These are phyloP conservation scores for Quercus wislizeni DNA, from an alignment of 306 rosid species.

Conservation along the genomic window DNA sequence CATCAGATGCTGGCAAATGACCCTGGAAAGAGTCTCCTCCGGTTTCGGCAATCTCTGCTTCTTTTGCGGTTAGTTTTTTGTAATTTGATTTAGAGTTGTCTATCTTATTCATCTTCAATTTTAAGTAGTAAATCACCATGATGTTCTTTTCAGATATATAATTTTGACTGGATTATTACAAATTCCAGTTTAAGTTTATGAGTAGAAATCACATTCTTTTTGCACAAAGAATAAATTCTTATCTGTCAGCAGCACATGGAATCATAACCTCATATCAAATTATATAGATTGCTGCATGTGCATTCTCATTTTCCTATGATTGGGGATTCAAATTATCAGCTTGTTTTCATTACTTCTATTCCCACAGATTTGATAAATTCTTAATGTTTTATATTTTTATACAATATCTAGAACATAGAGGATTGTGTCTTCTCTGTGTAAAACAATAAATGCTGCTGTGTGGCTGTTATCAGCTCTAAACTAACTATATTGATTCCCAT, in stretches of 20 bases:
- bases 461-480: conserved; percentile 1
- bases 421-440: not conserved
- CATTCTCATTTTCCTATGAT: not conserved
- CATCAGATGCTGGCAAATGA: conserved; percentile 76
- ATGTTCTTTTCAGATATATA: not conserved
- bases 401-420: not conserved
- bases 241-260: not conserved
- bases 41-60: conserved; percentile 76
- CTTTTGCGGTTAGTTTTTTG: conserved; percentile 55
- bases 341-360: not conserved
- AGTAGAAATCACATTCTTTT: not conserved
- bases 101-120: conserved; percentile 12
- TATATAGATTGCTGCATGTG: not conserved
- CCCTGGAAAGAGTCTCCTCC: conserved; percentile 60
- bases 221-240: not conserved
- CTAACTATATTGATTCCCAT: not conserved
- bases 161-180: not conserved
- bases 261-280: not conserved
- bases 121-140: conserved; percentile 1
- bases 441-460: not conserved
- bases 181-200: not conserved
- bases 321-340: not conserved
- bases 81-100: not conserved
- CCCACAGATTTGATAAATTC: not conserved
- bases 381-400: not conserved